These are phyloP conservation scores for Nepenthes gracilis DNA, from an alignment of 148 eudicot genomes.

Conservation along the genomic window DNA sequence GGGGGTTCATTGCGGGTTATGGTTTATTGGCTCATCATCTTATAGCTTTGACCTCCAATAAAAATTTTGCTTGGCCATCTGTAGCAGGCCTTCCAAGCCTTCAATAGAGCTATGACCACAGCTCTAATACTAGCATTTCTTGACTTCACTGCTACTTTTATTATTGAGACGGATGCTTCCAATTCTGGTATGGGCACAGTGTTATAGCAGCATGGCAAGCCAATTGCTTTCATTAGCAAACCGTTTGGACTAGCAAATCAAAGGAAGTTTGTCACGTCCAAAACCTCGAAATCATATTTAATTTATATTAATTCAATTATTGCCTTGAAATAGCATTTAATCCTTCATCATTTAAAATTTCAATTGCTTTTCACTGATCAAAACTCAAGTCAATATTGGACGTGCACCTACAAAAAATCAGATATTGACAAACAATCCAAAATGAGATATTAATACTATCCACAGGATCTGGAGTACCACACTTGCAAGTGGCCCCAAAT, in stretches of 20 bases:
- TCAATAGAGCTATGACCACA: background rate
- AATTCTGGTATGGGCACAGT: background rate
- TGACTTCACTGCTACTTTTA: background rate
- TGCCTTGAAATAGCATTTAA: no score
- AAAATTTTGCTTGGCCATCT: background rate
- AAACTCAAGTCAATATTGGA: no score
- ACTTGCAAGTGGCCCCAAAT: no score
- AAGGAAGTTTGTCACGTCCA: no score
- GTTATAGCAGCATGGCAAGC: slow-evolving; percentile 1
- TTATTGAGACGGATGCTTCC: slow-evolving; percentile 6
- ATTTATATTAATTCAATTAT: no score
- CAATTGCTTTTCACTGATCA: no score
- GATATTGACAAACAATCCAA: no score
- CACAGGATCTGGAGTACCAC: no score
- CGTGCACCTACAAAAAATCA: no score
- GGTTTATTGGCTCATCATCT: background rate
- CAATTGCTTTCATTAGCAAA: slow-evolving; percentile 7
- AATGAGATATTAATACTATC: no score
- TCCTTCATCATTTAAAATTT: no score
- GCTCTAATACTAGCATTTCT: background rate
- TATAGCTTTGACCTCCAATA: background rate
- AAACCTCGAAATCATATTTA: no score
- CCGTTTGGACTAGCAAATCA: background rate
- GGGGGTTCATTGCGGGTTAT: slow-evolving; percentile 1
- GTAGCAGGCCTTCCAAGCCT: background rate